Evolutionary conservation across 495 filamentous ascomycete species (phyloP), one percentile per base, ranked within the genome.

Genomic region (Neurospora tetrasperma): DNA sequence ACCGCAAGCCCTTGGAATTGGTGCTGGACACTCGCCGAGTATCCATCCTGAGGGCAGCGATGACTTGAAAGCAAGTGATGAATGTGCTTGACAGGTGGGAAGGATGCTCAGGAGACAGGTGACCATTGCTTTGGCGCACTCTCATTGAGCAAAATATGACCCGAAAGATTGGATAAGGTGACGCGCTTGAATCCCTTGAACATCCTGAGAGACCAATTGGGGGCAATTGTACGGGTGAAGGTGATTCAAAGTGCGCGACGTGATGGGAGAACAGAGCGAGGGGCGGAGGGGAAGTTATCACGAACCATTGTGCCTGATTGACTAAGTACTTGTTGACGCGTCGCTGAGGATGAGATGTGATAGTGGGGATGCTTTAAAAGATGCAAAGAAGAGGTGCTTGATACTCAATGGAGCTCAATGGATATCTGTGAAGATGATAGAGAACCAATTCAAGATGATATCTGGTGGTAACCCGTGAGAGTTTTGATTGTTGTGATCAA

Each of bases 371-470:
- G 54, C 54, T 66, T 66, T 18, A 20, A 11, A 31, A 31, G 18
- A 69, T 35, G 20, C 27, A 70, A 69, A 46, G 48, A 73, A 70
- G 38, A 31, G 39, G 71, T 69, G 38, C 23, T 74, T 66, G 27
- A 18, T 20, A 69, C 27, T 48, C 40, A 48, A 42, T 40, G 27
- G 31, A 39, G 70, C 54, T 23, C 44, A 44, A 38, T 27, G 66
- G 9, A 42, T 31, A 20, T 18, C 16, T 31, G 39, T 43, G 35
- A 27, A 70, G 27, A 70, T 73, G 27, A 59, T 14, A 11, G 35
- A 72, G 66, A 69, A 35, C 41, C 70, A 35, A 27, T 48, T 27
- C 48, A 16, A 10, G 14, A 54, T 59, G 59, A 20, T 41, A 38
- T 68, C 6, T 18, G 41, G 9, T 18, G 40, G 31, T 23, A 70